A percentile compares a stretch with the other conserved stretches of the same genome.
These are phyloP conservation scores for Fragilaria crotonensis DNA, from an alignment of 108 stramenopile species.

Conservation along the genomic window DNA sequence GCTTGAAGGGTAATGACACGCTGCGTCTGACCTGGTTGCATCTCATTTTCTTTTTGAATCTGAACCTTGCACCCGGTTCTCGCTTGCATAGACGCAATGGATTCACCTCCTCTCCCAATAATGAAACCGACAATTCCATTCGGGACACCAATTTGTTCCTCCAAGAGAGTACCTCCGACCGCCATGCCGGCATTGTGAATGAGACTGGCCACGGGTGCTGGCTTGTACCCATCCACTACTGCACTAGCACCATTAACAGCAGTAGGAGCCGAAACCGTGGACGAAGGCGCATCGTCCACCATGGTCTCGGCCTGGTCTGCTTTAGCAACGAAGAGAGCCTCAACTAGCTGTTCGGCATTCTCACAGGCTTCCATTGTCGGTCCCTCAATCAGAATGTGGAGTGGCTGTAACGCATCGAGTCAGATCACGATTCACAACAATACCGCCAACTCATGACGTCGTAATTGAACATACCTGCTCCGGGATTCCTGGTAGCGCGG, in stretches of 20 bases:
- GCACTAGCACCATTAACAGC: neutral
- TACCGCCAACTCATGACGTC: no score
- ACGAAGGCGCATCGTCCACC: slow-evolving; percentile 8
- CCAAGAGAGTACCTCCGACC: slow-evolving; percentile 34
- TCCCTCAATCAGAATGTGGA: slow-evolving; percentile 67
- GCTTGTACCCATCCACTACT: slow-evolving; percentile 40
- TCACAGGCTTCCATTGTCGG: slow-evolving; percentile 27
- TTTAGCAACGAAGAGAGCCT: slow-evolving; percentile 40
- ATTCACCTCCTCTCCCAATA: slow-evolving; percentile 89
- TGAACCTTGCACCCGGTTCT: slow-evolving; percentile 74
- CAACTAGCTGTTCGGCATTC: slow-evolving; percentile 43
- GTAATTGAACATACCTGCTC: slow-evolving; percentile 12
- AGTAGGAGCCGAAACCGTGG: neutral
- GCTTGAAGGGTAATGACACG: slow-evolving; percentile 80
- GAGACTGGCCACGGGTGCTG: slow-evolving; percentile 77
- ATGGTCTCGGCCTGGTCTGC: slow-evolving; percentile 61
- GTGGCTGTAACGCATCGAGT: slow-evolving; percentile 38
- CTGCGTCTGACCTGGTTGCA: slow-evolving; percentile 64
- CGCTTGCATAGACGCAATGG: slow-evolving; percentile 76
- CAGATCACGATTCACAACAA: no score
- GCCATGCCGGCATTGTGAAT: slow-evolving; percentile 42
- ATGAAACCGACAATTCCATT: slow-evolving; percentile 77
- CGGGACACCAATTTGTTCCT: slow-evolving; percentile 75
- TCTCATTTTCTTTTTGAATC: slow-evolving; percentile 86
- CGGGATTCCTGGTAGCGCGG: slow-evolving; percentile 37